Evolutionary conservation across 2,329 filamentous ascomycete species (phyloP).

Genomic region (Chrysoporthe deuterocubensis): DNA sequence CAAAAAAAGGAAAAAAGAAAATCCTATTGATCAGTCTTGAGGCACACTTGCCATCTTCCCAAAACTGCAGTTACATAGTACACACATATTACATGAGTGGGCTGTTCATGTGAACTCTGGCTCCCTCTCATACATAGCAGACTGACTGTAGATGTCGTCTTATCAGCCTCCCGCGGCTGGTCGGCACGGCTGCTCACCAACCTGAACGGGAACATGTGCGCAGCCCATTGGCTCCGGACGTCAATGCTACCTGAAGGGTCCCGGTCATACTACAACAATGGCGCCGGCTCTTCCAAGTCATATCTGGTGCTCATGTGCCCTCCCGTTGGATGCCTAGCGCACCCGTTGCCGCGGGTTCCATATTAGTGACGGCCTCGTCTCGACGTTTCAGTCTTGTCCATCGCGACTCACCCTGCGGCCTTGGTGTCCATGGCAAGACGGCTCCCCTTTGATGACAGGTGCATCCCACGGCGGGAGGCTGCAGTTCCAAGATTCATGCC

Average conservation of each 20-base stretch:
- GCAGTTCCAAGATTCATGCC: not conserved
- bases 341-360: not conserved
- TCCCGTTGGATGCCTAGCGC: not conserved
- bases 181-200: not conserved
- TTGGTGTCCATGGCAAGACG: not conserved
- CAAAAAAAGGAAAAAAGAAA: not conserved
- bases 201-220: slow-evolving; percentile 19
- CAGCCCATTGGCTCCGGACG: slow-evolving; percentile 19
- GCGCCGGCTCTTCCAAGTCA: not conserved
- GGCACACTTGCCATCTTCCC: too few species aligned
- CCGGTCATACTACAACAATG: slow-evolving; percentile 2
- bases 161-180: too few species aligned
- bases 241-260: not conserved
- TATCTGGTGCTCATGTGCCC: slow-evolving; percentile 17
- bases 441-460: not conserved
- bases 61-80: too few species aligned
- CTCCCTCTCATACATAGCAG: too few species aligned
- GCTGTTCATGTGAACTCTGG: too few species aligned
- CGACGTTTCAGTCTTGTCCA: not conserved
- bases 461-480: not conserved
- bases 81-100: too few species aligned
- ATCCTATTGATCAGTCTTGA: too few species aligned
- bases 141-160: too few species aligned
- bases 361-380: not conserved
- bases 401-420: not conserved